phyloP scores from a whole-genome alignment of 805 yeast genomes.

The Monosporozyma aerobia region DNA sequence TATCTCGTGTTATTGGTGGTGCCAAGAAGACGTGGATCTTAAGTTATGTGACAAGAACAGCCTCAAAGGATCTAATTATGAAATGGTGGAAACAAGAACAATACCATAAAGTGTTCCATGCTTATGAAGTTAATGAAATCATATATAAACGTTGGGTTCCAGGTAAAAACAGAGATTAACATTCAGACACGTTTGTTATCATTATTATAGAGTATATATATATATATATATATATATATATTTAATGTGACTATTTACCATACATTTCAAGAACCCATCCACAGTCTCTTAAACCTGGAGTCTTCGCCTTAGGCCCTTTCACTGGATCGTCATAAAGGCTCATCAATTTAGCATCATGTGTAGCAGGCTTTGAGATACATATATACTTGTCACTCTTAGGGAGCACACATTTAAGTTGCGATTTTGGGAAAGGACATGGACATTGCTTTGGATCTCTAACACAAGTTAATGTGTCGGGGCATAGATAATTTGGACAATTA shows the following conservation, averaged over 20 bases:
- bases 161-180: constrained; percentile 65
- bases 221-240: not conserved
- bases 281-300: constrained; percentile 62
- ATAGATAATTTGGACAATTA: constrained; percentile 58
- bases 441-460: constrained; percentile 63
- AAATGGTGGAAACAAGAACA: constrained; percentile 14
- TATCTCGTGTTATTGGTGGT: constrained; percentile 75
- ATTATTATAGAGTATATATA: not conserved
- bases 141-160: constrained; percentile 80
- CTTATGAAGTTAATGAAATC: constrained; percentile 50
- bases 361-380: constrained; percentile 78
- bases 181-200: not conserved
- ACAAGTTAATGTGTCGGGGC: constrained; percentile 77
- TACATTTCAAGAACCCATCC: constrained; percentile 74
- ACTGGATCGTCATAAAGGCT: constrained; percentile 36
- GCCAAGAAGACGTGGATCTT: constrained; percentile 73
- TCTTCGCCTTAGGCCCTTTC: constrained; percentile 37
- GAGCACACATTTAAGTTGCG: constrained; percentile 71
- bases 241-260: constrained; percentile 19
- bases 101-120: constrained; percentile 28
- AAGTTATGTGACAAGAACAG: constrained; percentile 54
- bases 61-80: constrained; percentile 24
- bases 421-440: constrained; percentile 83
- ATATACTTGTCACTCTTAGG: constrained; percentile 53
- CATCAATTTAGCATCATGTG: constrained; percentile 31